Base-by-base conservation (phyloP, 495 filamentous ascomycete genomes). In the Bathelium albidoporum region DNA sequence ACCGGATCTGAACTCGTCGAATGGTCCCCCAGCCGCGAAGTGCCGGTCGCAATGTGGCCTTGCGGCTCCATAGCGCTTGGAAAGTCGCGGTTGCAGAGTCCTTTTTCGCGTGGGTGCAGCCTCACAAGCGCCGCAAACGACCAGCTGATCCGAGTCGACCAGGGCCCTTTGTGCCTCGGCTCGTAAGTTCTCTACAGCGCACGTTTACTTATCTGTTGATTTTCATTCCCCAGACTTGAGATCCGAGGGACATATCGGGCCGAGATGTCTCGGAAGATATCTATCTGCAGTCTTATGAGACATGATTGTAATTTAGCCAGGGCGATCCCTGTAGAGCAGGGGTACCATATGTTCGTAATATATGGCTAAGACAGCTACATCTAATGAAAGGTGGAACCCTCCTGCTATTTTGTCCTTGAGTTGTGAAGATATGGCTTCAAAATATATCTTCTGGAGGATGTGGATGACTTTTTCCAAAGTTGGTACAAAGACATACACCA, bases 171-270 rank as follows among this genome's bases (percentile, higher is more conserved):
- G 49, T 55, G 49, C 49, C 49, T 55, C 49, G 49, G 49, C 49
- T 28, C 24, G 49, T 7, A 55, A 9, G 9, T 11, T 18, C 20
- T n/a, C 24, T 32, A 2, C n/a, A 20, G 12, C 49, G 29, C 29
- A 24, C 16, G 7, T 1, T 0, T 10, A 7, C 26, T 10, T 49
- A 16, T 20, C 20, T 49, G 49, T 20, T 55, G 20, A 28, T 20
- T 5, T 9, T 20, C 49, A 0, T 29, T 11, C 5, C 24, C 9
- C 7, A 16, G 2, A 29, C 2, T 9, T 55, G 20, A 10, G 24
- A 29, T 55, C 49, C 49, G 49, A 55, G 49, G 49, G 16, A 28
- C 26, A n/a, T 24, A 55, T n/a, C 49, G 49, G 49, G 49, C 49
- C 49, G 49, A 55, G 24, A 55, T 29, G 4, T 29, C 49, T 28